Percentiles rank a stretch among this genome's conserved stretches.
These are phyloP conservation scores for Penicillium sp. DNA, from an alignment of 2,329 filamentous ascomycete genomes.

Conservation along the genomic window DNA sequence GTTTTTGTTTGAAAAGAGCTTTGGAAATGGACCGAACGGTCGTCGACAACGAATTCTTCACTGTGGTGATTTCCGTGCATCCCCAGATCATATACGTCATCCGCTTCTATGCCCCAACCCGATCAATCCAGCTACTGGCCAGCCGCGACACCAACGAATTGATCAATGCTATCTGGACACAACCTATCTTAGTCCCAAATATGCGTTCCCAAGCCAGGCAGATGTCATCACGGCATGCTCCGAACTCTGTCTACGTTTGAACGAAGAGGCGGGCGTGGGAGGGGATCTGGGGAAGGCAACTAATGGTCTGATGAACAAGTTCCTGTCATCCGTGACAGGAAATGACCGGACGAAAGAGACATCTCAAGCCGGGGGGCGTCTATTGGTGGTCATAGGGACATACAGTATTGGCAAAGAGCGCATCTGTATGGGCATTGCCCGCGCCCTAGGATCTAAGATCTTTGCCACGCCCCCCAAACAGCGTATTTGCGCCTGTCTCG, in stretches of 20 bases:
- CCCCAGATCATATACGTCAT: constrained; percentile 78
- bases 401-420: constrained; percentile 98
- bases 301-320: constrained; percentile 63
- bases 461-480: constrained; percentile 83
- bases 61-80: constrained; percentile 94
- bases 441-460: constrained; percentile 82
- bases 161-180: constrained; percentile 97
- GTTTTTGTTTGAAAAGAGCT: constrained; percentile 83
- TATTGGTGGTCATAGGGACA: constrained; percentile 91
- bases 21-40: constrained; percentile 60
- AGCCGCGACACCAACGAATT: constrained; percentile 77
- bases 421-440: constrained; percentile 88
- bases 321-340: constrained; percentile 53
- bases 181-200: constrained; percentile 93
- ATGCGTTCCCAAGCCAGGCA: constrained; percentile 86
- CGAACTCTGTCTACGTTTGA: constrained; percentile 79
- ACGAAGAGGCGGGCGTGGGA: constrained; percentile 63
- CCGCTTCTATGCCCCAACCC: constrained; percentile 76
- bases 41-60: constrained; percentile 80
- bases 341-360: constrained; percentile 23
- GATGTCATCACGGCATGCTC: constrained; percentile 87
- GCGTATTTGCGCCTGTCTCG: constrained; percentile 78
- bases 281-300: constrained; percentile 57
- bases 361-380: constrained; percentile 58
- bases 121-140: constrained; percentile 69